These are phyloP conservation scores for Vaccinium darrowii DNA, from an alignment of 148 eudicot species.

Conservation along the genomic window DNA sequence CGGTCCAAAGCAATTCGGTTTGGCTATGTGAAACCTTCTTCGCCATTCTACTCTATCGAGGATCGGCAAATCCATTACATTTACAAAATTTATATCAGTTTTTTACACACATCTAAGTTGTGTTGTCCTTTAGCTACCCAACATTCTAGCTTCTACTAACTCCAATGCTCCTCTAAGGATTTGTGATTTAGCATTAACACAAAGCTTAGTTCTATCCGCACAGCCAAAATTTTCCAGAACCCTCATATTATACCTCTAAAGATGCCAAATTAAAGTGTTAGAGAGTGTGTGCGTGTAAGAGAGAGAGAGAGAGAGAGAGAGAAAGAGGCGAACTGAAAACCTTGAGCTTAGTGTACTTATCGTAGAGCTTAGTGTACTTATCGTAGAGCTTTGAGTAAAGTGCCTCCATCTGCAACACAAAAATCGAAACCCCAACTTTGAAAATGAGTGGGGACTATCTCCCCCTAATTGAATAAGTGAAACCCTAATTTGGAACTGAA, in stretches of 20 bases:
- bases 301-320: constrained; percentile 13
- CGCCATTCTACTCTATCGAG: neutral
- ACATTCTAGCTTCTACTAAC: neutral
- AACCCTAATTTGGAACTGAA: no score
- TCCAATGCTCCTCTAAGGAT: neutral
- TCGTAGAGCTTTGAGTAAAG: constrained; percentile 68
- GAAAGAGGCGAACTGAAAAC: constrained; percentile 25
- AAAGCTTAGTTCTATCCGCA: neutral
- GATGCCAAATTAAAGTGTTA: neutral
- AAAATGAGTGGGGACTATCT: neutral
- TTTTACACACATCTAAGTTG: neutral
- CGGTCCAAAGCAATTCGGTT: neutral
- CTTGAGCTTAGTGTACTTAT: constrained; percentile 46
- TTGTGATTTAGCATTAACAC: neutral
- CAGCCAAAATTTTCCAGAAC: neutral
- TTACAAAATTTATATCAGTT: neutral
- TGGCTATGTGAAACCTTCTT: no score
- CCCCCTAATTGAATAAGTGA: no score
- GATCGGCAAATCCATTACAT: neutral
- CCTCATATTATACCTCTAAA: neutral
- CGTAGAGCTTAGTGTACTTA: constrained; percentile 49
- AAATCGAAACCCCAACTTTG: neutral
- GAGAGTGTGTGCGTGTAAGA: neutral
- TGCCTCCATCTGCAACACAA: constrained; percentile 54
- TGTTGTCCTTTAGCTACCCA: neutral